A percentile compares a stretch with the other conserved stretches of the same genome.
Evolutionary conservation across 257 asterid species (phyloP).

Genomic region (Rubia yunnanensis): DNA sequence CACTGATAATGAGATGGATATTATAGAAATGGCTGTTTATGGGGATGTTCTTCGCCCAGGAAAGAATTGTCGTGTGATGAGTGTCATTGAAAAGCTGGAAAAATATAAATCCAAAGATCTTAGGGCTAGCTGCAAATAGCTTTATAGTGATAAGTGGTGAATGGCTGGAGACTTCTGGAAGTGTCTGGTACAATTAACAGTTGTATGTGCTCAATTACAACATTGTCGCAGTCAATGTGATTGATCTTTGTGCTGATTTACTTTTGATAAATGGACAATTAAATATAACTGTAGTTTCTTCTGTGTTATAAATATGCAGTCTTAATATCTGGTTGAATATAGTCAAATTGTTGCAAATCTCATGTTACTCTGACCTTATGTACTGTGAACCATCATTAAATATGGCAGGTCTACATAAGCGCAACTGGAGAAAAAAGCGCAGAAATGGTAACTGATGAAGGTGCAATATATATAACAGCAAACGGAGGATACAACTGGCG

Average conservation of each 20-base stretch:
- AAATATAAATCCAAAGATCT: constrained; percentile 36
- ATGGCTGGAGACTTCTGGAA: constrained; percentile 2
- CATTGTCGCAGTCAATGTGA: not conserved
- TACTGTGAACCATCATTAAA: constrained; percentile 11
- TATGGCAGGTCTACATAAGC: constrained; percentile 64
- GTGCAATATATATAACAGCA: constrained; percentile 85
- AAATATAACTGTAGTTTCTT: not conserved
- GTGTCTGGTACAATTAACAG: not conserved
- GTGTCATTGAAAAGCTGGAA: constrained; percentile 30
- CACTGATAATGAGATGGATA: constrained; percentile 46
- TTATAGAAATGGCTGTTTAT: constrained; percentile 66
- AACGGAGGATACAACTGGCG: constrained; percentile 96
- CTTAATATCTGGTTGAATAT: not conserved
- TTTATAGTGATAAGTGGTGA: constrained; percentile 14
- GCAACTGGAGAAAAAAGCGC: constrained; percentile 87
- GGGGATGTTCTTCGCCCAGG: constrained; percentile 51
- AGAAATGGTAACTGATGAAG: constrained; percentile 96
- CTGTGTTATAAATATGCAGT: not conserved
- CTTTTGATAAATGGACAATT: not conserved
- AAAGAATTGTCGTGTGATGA: constrained; percentile 42
- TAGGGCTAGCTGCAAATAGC: constrained; percentile 34
- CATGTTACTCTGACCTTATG: constrained; percentile 3
- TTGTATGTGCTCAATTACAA: not conserved
- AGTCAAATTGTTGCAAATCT: not conserved
- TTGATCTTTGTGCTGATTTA: not conserved